These are phyloP conservation scores for Blastocystis sp. DNA, from an alignment of 352 stramenopile genomes.

Conservation along the genomic window DNA sequence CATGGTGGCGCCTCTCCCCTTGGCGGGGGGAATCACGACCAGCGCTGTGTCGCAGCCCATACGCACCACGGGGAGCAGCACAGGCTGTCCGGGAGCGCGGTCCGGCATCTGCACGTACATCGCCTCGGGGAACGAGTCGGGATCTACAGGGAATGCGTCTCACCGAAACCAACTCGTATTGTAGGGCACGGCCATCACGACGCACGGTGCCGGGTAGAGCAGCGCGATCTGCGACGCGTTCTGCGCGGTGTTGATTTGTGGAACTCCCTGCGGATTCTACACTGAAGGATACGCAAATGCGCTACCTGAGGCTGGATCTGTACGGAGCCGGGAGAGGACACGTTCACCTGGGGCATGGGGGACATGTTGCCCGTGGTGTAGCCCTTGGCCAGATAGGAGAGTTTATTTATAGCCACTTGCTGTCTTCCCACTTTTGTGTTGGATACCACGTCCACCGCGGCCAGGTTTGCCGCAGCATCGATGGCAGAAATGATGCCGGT, in stretches of 20 bases:
- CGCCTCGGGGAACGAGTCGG: constrained; percentile 66
- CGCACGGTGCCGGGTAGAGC: constrained; percentile 63
- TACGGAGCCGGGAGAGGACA: not conserved
- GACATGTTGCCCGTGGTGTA: constrained; percentile 51
- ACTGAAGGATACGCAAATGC: not conserved
- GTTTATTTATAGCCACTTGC: constrained; percentile 52
- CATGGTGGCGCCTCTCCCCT: not conserved
- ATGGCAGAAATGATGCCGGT: constrained; percentile 32
- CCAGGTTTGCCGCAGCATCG: constrained; percentile 6
- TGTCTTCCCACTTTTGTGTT: constrained; percentile 33
- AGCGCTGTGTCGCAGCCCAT: constrained; percentile 67
- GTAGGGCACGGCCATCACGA: constrained; percentile 68
- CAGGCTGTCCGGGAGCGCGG: constrained; percentile 24
- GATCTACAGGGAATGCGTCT: constrained; percentile 14
- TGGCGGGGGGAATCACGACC: constrained; percentile 61
- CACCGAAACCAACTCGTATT: constrained; percentile 16
- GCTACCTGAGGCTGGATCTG: not conserved
- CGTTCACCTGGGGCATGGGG: not conserved
- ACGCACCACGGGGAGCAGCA: constrained; percentile 62
- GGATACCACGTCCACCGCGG: constrained; percentile 21
- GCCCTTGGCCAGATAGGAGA: constrained; percentile 62
- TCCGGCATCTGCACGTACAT: constrained; percentile 68
- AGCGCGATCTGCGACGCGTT: constrained; percentile 61
- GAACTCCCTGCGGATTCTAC: constrained; percentile 12
- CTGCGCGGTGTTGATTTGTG: constrained; percentile 32